Base-by-base conservation (phyloP, 1,139 yeast species). In the Blastobotrys malaysiensis region DNA sequence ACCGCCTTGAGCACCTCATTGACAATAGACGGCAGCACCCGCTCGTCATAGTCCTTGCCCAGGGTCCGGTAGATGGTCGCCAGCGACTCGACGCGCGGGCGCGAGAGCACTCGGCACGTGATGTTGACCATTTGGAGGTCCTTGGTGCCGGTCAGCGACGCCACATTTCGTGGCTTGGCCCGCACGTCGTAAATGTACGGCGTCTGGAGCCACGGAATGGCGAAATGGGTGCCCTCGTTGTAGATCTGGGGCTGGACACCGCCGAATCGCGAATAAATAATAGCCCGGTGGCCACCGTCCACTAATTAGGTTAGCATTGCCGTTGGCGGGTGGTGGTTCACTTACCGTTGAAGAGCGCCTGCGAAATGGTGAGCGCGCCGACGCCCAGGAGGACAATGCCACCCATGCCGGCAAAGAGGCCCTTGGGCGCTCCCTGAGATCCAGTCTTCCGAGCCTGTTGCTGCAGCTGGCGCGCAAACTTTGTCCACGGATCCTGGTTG, bases 241-340 rank as follows among this genome's bases (percentile, higher is more conserved):
- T 85, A 89, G 60, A 93, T 89, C 58, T 77, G 79, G n/a, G 91
- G 83, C 67, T 84, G 88, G 52, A 93, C 84, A 69, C 99, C 99
- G 52, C 83, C 80, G 48, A 90, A 56, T 69, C 99, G 84, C 39
- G 96, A 89, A 72, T 93, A 93, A 46, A 93, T 81, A 65, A 93
- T 90, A 26, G 97, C 99, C 70, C 99, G 81, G 73, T 93, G 98
- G 73, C 99, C 99, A 81, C 99, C 99, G 70, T 93, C 98, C 57
- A 93, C 39, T 31, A 11, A 3, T 3, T 13, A 2, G 9, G 39
- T 31, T 31, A 31, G 39, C 39, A 11, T 31, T 31, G 11, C 5
- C 16, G 14, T 7, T 5, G 4, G 16, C n/a, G 6, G 11, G 16
- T 2, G 16, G 16, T 2, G 39, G 39, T 26, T 9, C 2, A n/a